These are phyloP conservation scores for Termitomyces sp. DNA, from an alignment of 768 basidiomycete species.

Conservation along the genomic window DNA sequence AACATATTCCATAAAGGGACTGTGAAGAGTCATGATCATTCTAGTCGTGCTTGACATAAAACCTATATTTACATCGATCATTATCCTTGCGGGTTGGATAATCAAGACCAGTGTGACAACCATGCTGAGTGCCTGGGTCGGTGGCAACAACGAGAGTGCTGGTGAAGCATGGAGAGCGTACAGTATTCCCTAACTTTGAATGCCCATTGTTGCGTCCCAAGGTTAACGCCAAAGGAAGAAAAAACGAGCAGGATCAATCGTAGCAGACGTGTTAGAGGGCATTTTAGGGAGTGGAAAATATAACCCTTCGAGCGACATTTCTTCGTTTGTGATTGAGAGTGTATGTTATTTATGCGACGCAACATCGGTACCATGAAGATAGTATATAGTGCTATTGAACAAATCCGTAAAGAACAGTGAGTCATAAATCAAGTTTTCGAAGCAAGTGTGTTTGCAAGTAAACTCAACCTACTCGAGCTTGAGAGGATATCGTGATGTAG, in stretches of 20 bases:
- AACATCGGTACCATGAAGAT: too few relatives aligned
- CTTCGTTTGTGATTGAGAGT: too few relatives aligned
- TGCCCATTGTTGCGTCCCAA: not conserved
- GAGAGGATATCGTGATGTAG: too few relatives aligned
- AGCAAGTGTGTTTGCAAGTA: too few relatives aligned
- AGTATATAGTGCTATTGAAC: too few relatives aligned
- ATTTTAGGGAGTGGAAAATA: too few relatives aligned
- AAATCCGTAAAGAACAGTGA: too few relatives aligned
- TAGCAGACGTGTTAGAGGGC: not conserved
- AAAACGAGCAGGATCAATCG: not conserved
- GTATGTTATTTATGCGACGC: too few relatives aligned
- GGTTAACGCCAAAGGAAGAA: not conserved
- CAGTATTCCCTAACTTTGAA: slow-evolving; percentile 58
- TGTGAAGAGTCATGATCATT: not conserved
- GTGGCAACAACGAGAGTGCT: slow-evolving; percentile 44
- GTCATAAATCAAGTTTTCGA: too few relatives aligned
- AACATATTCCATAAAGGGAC: not conserved
- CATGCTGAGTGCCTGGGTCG: slow-evolving; percentile 64
- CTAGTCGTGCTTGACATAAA: slow-evolving; percentile 73
- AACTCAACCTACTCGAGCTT: too few relatives aligned
- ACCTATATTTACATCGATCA: slow-evolving; percentile 67
- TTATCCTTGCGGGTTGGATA: slow-evolving; percentile 70
- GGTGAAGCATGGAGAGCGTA: slow-evolving; percentile 78
- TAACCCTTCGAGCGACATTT: not conserved
- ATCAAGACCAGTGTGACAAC: slow-evolving; percentile 60